Evolutionary conservation across 1,284 basidiomycete species (phyloP).

Genomic region (Ceratobasidium sp.): DNA sequence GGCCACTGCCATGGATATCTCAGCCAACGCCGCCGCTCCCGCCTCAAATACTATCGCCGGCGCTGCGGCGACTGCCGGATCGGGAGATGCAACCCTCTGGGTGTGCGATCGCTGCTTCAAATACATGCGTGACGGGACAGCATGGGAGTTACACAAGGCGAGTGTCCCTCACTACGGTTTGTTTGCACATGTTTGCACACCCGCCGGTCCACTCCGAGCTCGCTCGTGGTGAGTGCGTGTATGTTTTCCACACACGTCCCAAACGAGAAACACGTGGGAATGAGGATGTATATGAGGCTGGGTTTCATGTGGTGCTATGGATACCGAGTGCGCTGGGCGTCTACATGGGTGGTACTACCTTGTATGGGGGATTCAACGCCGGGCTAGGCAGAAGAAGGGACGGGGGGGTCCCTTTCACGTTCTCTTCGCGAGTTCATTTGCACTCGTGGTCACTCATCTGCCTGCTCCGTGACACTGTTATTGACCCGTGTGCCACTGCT

Average conservation of each 20-base stretch:
- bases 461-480: slow-evolving; percentile 14
- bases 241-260: slow-evolving; percentile 28
- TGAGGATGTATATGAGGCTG: background rate
- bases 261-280: slow-evolving; percentile 1
- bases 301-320: slow-evolving; percentile 31
- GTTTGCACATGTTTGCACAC: slow-evolving; percentile 20
- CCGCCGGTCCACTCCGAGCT: slow-evolving; percentile 9
- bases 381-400: background rate
- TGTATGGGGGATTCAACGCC: background rate
- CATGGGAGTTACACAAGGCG: slow-evolving; percentile 81
- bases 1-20: slow-evolving; percentile 58
- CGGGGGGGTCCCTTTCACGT: slow-evolving; percentile 6
- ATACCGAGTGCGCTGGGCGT: slow-evolving; percentile 21
- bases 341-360: background rate
- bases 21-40: slow-evolving; percentile 73
- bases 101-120: slow-evolving; percentile 97
- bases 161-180: slow-evolving; percentile 51
- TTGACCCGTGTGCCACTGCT: slow-evolving; percentile 9
- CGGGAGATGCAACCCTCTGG: slow-evolving; percentile 70
- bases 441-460: background rate
- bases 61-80: slow-evolving; percentile 50
- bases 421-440: slow-evolving; percentile 31
- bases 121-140: slow-evolving; percentile 82
- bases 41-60: slow-evolving; percentile 61
- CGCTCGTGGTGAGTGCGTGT: slow-evolving; percentile 4